A percentile compares a stretch with the other conserved stretches of the same genome.
These are phyloP conservation scores for Wickerhamiella allomyrinae DNA, from an alignment of 805 yeast genomes.

Conservation along the genomic window DNA sequence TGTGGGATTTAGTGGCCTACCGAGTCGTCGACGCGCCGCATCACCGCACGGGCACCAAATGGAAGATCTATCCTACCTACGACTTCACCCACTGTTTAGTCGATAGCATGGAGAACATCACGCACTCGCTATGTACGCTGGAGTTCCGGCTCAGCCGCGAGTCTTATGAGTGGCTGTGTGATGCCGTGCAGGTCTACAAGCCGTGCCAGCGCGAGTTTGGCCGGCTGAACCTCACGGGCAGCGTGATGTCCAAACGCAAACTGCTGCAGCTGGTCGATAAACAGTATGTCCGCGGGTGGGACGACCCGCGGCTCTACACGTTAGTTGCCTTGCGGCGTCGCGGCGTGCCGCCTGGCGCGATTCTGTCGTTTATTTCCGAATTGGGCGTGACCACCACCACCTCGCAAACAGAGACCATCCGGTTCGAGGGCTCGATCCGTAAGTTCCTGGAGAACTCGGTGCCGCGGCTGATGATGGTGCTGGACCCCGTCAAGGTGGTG, in stretches of 20 bases:
- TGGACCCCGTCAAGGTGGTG: conserved; percentile 72
- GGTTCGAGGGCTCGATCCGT: conserved; percentile 86
- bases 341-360: conserved; percentile 98
- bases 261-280: conserved; percentile 84
- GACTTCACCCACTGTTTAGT: conserved; percentile 99
- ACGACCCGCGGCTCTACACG: conserved; percentile 92
- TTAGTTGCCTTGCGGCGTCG: conserved; percentile 90
- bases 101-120: conserved; percentile 90
- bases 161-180: conserved; percentile 97
- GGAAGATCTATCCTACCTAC: conserved; percentile 98
- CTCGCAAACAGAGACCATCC: conserved; percentile 74
- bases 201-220: conserved; percentile 99
- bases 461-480: conserved; percentile 87
- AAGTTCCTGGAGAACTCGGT: conserved; percentile 76
- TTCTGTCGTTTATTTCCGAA: conserved; percentile 81
- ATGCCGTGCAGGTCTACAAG: conserved; percentile 82
- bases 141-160: conserved; percentile 87
- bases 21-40: conserved; percentile 85
- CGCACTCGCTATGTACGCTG: conserved; percentile 92
- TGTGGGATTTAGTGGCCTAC: conserved; percentile 99
- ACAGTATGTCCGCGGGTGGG: conserved; percentile 84
- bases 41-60: conserved; percentile 90
- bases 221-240: conserved; percentile 85
- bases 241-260: conserved; percentile 88
- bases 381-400: conserved; percentile 93